Evolutionary conservation across 2,329 filamentous ascomycete genomes (phyloP).

Genomic region (Chaetomium strumarium): DNA sequence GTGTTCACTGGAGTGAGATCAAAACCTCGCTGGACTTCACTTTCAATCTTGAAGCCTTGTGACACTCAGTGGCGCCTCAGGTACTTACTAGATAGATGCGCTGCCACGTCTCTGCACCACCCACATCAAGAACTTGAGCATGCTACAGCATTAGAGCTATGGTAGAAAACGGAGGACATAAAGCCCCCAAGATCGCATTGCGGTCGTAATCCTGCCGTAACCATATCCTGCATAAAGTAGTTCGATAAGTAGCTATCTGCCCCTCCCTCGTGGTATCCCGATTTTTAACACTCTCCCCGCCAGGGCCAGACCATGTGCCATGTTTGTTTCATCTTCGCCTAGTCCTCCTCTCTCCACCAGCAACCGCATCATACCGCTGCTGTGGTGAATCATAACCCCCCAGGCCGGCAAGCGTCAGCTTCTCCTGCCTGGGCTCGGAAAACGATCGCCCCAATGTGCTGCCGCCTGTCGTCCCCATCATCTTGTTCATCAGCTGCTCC

Average conservation of each 20-base stretch:
- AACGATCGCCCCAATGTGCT: background rate
- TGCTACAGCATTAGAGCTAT: no score
- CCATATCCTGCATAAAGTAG: background rate
- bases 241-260: background rate
- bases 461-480: constrained; percentile 26
- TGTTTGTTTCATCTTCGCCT: constrained; percentile 3
- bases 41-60: no score
- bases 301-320: background rate
- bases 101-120: no score
- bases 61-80: no score
- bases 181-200: constrained; percentile 11
- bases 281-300: background rate
- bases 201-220: constrained; percentile 1
- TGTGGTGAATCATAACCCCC: constrained; percentile 11
- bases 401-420: constrained; percentile 15
- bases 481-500: constrained; percentile 40
- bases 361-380: background rate
- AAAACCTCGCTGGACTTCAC: no score
- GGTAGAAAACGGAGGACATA: background rate
- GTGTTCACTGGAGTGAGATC: no score
- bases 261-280: background rate
- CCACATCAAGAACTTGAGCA: background rate
- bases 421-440: constrained; percentile 1
- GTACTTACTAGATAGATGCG: no score
- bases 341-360: constrained; percentile 7